These are phyloP conservation scores for Xylariaceae sp. DNA, from an alignment of 2,329 filamentous ascomycete genomes.

Conservation along the genomic window DNA sequence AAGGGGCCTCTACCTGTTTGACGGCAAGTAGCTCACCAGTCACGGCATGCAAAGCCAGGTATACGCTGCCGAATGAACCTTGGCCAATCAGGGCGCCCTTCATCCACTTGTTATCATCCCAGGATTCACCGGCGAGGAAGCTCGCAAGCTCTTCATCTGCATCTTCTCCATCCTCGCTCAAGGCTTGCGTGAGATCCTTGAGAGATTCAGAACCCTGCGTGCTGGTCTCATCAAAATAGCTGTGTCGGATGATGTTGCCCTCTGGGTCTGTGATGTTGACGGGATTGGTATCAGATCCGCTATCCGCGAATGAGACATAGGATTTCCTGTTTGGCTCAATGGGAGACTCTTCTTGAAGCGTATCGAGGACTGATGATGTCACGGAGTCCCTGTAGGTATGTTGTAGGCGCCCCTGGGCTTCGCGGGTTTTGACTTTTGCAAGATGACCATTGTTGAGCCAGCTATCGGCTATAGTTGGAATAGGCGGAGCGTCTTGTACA, in stretches of 20 bases:
- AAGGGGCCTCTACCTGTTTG: constrained; percentile 94
- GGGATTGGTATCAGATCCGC: constrained; percentile 72
- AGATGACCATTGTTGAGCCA: constrained; percentile 75
- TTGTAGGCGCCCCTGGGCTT: constrained; percentile 54
- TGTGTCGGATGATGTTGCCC: constrained; percentile 70
- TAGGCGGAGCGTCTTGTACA: constrained; percentile 89
- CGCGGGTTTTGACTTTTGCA: constrained; percentile 55
- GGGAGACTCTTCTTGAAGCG: constrained; percentile 87
- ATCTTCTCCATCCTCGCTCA: constrained; percentile 91
- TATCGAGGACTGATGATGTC: constrained; percentile 86
- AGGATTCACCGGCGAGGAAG: constrained; percentile 90
- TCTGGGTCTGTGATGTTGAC: constrained; percentile 80
- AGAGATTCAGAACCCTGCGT: constrained; percentile 76
- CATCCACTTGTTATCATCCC: constrained; percentile 99
- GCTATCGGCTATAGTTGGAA: constrained; percentile 92
- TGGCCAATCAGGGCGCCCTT: constrained; percentile 97
- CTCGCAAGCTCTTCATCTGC: constrained; percentile 87
- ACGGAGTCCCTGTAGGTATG: constrained; percentile 83
- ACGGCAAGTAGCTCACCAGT: constrained; percentile 98
- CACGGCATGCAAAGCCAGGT: constrained; percentile 91
- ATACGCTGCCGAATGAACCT: constrained; percentile 95
- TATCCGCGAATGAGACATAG: constrained; percentile 88
- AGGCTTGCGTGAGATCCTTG: constrained; percentile 82
- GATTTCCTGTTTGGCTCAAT: constrained; percentile 91
- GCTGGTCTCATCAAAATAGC: constrained; percentile 84